A percentile compares a stretch with the other conserved stretches of the same genome.
These are phyloP conservation scores for Boletus sp. DNA, from an alignment of 768 basidiomycete genomes.

Conservation along the genomic window DNA sequence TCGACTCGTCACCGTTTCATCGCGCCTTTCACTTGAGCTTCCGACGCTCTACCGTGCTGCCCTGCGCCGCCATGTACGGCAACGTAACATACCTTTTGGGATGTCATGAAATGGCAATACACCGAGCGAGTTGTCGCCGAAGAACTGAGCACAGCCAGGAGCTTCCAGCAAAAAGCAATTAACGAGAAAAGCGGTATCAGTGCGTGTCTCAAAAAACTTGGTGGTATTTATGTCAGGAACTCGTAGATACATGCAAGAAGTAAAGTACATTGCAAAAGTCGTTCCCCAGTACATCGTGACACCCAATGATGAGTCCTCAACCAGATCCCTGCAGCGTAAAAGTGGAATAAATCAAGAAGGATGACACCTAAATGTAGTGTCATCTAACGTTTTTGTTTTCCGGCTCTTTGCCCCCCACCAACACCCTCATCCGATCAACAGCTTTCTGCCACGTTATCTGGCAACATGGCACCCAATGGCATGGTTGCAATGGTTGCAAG, in stretches of 20 bases:
- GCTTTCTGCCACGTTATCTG: conserved; percentile 16
- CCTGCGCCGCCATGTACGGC: conserved; percentile 83
- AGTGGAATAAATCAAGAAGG: conserved; percentile 7
- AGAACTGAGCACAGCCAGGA: too few species aligned
- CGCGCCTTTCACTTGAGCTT: conserved; percentile 52
- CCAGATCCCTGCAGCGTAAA: conserved; percentile 4
- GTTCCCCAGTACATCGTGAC: background rate
- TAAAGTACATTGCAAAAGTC: conserved; percentile 18
- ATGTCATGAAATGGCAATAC: conserved; percentile 4
- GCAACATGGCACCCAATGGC: conserved; percentile 23
- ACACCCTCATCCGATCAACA: conserved; percentile 6
- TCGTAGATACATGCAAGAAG: conserved; percentile 25
- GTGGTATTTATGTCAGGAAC: conserved; percentile 18
- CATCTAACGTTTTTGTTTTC: background rate
- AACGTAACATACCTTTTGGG: conserved; percentile 38
- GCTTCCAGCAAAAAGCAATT: too few species aligned
- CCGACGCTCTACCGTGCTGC: conserved; percentile 46
- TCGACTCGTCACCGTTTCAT: conserved; percentile 54
- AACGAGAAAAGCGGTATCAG: too few species aligned
- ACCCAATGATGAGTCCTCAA: background rate
- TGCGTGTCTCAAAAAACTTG: conserved; percentile 3
- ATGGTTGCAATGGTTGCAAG: conserved; percentile 12
- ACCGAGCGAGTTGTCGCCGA: background rate
- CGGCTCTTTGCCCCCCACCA: background rate
- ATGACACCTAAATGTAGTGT: conserved; percentile 5